Conservation (phyloP, 108 stramenopile species). For the Epipyxis sp. region DNA sequence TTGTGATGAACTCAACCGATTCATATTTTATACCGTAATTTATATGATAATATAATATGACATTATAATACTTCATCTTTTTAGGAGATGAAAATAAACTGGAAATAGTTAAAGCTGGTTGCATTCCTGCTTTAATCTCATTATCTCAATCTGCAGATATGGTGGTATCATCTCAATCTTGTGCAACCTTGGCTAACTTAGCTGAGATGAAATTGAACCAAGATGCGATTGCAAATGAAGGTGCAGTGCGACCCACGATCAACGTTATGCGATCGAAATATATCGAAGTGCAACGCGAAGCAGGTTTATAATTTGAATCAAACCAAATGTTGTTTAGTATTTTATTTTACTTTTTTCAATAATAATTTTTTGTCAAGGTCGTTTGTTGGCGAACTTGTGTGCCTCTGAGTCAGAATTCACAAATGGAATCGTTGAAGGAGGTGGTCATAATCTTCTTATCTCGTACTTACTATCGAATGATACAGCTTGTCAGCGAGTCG, state of each 20-base stretch:
- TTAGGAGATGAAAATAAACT: slow-evolving; percentile 82
- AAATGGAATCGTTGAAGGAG: slow-evolving; percentile 55
- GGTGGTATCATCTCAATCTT: slow-evolving; percentile 59
- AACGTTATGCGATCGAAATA: slow-evolving; percentile 69
- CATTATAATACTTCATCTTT: slow-evolving; percentile 63
- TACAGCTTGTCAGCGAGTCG: slow-evolving; percentile 65
- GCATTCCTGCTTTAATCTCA: slow-evolving; percentile 64
- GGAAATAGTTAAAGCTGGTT: slow-evolving; percentile 67
- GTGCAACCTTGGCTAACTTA: slow-evolving; percentile 73
- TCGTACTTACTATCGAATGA: slow-evolving; percentile 74
- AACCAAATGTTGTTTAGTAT: too few species aligned
- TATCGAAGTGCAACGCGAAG: slow-evolving; percentile 72
- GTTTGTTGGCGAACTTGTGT: slow-evolving; percentile 67
- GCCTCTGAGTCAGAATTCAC: slow-evolving; percentile 53
- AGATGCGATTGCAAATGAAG: slow-evolving; percentile 62
- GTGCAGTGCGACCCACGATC: slow-evolving; percentile 67
- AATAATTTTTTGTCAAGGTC: too few species aligned
- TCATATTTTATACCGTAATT: too few species aligned
- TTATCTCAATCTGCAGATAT: slow-evolving; percentile 66
- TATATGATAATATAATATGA: too few species aligned
- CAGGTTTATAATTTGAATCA: too few species aligned
- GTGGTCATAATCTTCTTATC: slow-evolving; percentile 68
- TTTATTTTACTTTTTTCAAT: too few species aligned
- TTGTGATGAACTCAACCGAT: too few species aligned
- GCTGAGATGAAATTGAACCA: slow-evolving; percentile 72